These are phyloP conservation scores for Chaetomiaceae sp. DNA, from an alignment of 2,329 filamentous ascomycete species.

Conservation along the genomic window DNA sequence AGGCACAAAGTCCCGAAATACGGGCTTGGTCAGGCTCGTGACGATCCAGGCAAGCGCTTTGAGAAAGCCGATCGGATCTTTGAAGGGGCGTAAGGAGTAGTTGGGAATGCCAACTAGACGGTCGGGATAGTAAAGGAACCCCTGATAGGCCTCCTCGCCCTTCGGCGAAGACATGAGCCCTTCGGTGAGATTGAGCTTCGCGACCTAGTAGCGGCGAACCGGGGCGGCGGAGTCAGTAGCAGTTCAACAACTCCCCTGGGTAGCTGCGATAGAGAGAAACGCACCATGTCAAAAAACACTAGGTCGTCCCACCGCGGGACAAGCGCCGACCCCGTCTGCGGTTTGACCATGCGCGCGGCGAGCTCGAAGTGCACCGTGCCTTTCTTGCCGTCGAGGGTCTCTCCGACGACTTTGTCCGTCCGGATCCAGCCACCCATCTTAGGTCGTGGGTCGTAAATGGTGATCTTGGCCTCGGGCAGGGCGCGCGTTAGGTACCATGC, in stretches of 20 bases:
- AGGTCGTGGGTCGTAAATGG: conserved; percentile 72
- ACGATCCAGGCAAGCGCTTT: conserved; percentile 31
- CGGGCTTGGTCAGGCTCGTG: conserved; percentile 47
- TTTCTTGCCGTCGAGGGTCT: conserved; percentile 48
- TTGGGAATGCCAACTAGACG: conserved; percentile 60
- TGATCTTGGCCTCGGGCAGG: conserved; percentile 65
- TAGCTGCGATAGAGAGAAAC: conserved; percentile 30
- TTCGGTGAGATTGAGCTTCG: conserved; percentile 43
- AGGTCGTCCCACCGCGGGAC: conserved; percentile 52
- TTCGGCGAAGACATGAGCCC: conserved; percentile 48
- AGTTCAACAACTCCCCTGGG: conserved; percentile 15
- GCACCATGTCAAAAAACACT: conserved; percentile 67
- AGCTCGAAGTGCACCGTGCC: conserved; percentile 69
- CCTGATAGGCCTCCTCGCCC: conserved; percentile 50
- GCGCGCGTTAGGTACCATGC: conserved; percentile 72
- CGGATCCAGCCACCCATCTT: conserved; percentile 88
- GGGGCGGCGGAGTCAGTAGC: conserved; percentile 5
- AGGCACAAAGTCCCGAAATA: conserved; percentile 38
- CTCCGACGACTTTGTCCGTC: conserved; percentile 58
- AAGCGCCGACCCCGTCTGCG: conserved; percentile 35
- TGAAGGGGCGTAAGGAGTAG: background rate
- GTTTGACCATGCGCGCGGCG: conserved; percentile 73
- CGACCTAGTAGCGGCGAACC: conserved; percentile 15
- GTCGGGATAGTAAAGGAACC: conserved; percentile 87
- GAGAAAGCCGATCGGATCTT: conserved; percentile 27